A percentile compares a stretch with the other conserved stretches of the same genome.
These are phyloP conservation scores for Euphorbia lathyris DNA, from an alignment of 345 rosid genomes.

Conservation along the genomic window DNA sequence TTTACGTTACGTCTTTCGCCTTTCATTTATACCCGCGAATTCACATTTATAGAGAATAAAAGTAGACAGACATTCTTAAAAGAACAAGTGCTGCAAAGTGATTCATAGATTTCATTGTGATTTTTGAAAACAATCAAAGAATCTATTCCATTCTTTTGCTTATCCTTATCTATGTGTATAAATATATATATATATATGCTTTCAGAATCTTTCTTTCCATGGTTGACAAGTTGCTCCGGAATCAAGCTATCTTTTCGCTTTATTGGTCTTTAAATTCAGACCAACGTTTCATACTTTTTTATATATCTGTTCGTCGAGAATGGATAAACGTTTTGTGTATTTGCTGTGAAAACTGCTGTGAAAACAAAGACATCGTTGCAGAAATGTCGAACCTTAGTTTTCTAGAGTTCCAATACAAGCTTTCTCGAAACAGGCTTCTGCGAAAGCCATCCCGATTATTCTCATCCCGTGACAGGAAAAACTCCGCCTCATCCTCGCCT, in stretches of 20 bases:
- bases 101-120: slow-evolving; percentile 26
- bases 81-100: slow-evolving; percentile 6
- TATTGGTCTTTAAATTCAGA: not conserved
- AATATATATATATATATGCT: not conserved
- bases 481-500: slow-evolving; percentile 32
- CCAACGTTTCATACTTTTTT: not conserved
- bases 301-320: not conserved
- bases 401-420: slow-evolving; percentile 73
- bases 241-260: slow-evolving; percentile 9
- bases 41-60: slow-evolving; percentile 8
- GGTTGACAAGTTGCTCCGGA: slow-evolving; percentile 13
- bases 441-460: slow-evolving; percentile 60
- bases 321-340: not conserved
- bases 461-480: slow-evolving; percentile 53
- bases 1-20: slow-evolving; percentile 13
- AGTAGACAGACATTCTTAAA: slow-evolving; percentile 9
- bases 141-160: slow-evolving; percentile 29
- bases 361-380: not conserved
- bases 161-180: slow-evolving; percentile 7
- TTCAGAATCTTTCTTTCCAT: slow-evolving; percentile 22
- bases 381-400: slow-evolving; percentile 50
- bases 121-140: slow-evolving; percentile 31
- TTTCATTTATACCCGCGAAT: slow-evolving; percentile 10
- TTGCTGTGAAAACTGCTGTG: not conserved
- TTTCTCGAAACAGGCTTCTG: slow-evolving; percentile 52